These are phyloP conservation scores for Elaeis guineensis DNA, from an alignment of 176 grass and related monocot species.

Conservation along the genomic window DNA sequence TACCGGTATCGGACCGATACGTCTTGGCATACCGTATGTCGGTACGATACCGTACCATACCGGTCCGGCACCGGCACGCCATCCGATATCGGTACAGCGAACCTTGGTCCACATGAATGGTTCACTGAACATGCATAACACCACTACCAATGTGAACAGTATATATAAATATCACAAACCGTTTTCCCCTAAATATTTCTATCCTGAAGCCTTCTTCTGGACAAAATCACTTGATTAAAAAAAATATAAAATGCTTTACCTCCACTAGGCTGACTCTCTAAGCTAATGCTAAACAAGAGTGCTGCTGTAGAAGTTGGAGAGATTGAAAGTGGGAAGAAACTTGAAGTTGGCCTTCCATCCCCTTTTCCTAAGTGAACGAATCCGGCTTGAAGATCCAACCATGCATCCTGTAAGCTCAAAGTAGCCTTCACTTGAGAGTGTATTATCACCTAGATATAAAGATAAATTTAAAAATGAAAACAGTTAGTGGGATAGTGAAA, in stretches of 20 bases:
- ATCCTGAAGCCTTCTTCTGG: too few species aligned
- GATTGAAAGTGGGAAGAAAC: conserved; percentile 74
- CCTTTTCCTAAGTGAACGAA: conserved; percentile 72
- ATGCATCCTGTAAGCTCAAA: conserved; percentile 70
- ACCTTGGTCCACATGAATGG: too few species aligned
- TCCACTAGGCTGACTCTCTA: conserved; percentile 32
- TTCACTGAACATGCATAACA: too few species aligned
- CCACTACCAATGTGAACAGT: too few species aligned
- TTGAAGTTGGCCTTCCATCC: conserved; percentile 63
- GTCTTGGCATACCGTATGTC: too few species aligned
- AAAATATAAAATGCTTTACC: conserved; percentile 34
- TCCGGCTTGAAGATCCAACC: conserved; percentile 83
- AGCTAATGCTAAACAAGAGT: conserved; percentile 71
- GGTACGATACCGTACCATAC: too few species aligned
- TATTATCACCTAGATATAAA: conserved; percentile 53
- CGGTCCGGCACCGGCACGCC: too few species aligned
- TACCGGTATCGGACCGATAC: too few species aligned
- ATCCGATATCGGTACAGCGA: too few species aligned
- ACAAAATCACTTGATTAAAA: too few species aligned
- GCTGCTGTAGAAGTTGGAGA: conserved; percentile 82
- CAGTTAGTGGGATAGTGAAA: not conserved
- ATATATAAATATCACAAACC: too few species aligned
- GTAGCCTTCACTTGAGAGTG: conserved; percentile 88
- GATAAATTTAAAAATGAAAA: conserved; percentile 17
- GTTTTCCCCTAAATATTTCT: too few species aligned